phyloP scores from a whole-genome alignment of 78 protist species.

The Anaeramoeba flamelloides region DNA sequence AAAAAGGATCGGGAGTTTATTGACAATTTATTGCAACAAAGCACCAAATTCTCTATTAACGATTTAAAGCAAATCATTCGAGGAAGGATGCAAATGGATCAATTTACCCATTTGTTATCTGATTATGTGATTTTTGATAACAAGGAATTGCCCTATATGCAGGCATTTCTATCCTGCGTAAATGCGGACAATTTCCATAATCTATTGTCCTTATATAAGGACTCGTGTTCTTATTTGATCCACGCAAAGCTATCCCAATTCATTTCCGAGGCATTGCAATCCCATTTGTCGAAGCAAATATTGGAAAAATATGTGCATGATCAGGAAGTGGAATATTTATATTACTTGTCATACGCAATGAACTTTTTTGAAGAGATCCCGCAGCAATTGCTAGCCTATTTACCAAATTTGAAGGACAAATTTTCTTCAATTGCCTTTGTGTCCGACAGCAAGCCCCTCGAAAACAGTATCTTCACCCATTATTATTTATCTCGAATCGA shows the following conservation, averaged over 20 bases:
- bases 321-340: not conserved
- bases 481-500: not conserved
- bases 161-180: not conserved
- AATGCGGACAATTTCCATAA: not conserved
- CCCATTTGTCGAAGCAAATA: not conserved
- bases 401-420: not conserved
- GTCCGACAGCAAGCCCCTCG: too few species aligned
- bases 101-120: not conserved
- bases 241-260: not conserved
- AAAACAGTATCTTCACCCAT: not conserved
- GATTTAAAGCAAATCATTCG: not conserved
- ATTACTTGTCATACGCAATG: not conserved
- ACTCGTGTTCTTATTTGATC: not conserved
- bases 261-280: not conserved
- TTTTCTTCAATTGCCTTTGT: too few species aligned
- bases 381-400: not conserved
- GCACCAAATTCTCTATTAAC: not conserved
- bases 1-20: too few species aligned
- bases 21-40: too few species aligned
- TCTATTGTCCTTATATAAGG: not conserved
- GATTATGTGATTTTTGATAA: not conserved
- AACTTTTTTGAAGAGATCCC: not conserved
- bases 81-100: not conserved
- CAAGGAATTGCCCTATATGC: not conserved
- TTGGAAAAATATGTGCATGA: not conserved